Base-by-base conservation (phyloP, 2,329 filamentous ascomycete genomes). In the Calonectria naviculata region DNA sequence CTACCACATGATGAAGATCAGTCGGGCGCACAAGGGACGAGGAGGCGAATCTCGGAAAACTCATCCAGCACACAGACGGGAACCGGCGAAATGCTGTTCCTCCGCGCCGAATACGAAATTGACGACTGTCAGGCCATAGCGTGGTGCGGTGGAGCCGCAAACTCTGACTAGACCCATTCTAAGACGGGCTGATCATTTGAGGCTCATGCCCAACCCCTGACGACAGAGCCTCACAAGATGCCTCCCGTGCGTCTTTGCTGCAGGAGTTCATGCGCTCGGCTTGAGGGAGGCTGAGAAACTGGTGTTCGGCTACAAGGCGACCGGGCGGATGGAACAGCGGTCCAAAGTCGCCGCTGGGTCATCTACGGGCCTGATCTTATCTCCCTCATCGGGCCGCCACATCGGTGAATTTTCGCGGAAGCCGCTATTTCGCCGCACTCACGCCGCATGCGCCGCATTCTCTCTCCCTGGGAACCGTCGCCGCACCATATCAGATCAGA, bases 361-460 rank as follows among this genome's bases (percentile, higher is more conserved):
- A 15, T 26, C 4, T n/a, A 5, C 38, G 17, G 24, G 26, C 26
- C 6, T 21, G 42, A 17, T 12, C 34, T 38, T 8, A 15, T 26
- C n/a, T 36, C 13, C 21, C 31, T n/a, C 52, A 36, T 58, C 31
- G 24, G 52, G 52, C 52, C 52, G 24, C 52, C 24, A 19, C 4
- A 24, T 31, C 31, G 52, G 34, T 13, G 13, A 36, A 15, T 26
- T 24, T 24, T 38, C 31, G 21, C 24, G 10, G 19, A 12, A 31
- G 38, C 56, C 56, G 56, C 56, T 36, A 44, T 61, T 56, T 61
- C 56, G 56, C 38, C 56, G 38, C 26, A 28, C 38, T n/a, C n/a
- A n/a, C 56, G 56, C 56, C 56, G 56, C 56, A 41, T 44, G 28
- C 36, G 56, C 56, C 56, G 56, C 56, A 61, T 31, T 29, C 21